Conservation (phyloP, 1,284 basidiomycete genomes). For the Vanrija sp. region DNA sequence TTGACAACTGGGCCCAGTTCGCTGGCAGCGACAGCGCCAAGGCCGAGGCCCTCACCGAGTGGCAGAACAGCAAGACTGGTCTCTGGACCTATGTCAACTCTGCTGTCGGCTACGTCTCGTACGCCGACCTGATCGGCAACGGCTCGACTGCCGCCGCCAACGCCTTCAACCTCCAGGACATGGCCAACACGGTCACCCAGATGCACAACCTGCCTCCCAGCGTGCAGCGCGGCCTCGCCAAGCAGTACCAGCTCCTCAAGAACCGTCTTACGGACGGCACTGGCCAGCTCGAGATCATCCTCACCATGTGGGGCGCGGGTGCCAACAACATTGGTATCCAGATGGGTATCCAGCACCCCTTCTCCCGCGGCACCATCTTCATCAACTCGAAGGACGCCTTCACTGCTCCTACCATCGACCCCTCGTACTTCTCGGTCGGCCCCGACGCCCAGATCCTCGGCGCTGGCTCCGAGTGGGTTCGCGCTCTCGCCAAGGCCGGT, state of each 20-base stretch:
- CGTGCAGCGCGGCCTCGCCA: constrained; percentile 36
- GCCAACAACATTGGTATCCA: constrained; percentile 41
- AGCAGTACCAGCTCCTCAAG: constrained; percentile 40
- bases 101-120: constrained; percentile 35
- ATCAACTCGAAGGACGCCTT: constrained; percentile 59
- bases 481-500: constrained; percentile 28
- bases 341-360: constrained; percentile 48
- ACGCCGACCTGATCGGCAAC: constrained; percentile 28
- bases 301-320: constrained; percentile 38
- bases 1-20: constrained; percentile 41
- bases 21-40: constrained; percentile 18
- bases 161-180: constrained; percentile 62
- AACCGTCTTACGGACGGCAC: constrained; percentile 28
- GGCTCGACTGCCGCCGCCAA: constrained; percentile 25
- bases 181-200: constrained; percentile 63
- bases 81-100: constrained; percentile 49
- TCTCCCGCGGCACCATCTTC: constrained; percentile 49
- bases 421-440: constrained; percentile 55
- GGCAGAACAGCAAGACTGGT: constrained; percentile 30
- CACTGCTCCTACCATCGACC: constrained; percentile 59
- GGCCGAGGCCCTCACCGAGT: constrained; percentile 30
- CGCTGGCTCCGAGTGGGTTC: constrained; percentile 34
- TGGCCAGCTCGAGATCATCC: constrained; percentile 47
- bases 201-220: constrained; percentile 32
- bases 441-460: constrained; percentile 42